Conservation (phyloP, 805 yeast species). For the Nakazawaea wickerhamii region DNA sequence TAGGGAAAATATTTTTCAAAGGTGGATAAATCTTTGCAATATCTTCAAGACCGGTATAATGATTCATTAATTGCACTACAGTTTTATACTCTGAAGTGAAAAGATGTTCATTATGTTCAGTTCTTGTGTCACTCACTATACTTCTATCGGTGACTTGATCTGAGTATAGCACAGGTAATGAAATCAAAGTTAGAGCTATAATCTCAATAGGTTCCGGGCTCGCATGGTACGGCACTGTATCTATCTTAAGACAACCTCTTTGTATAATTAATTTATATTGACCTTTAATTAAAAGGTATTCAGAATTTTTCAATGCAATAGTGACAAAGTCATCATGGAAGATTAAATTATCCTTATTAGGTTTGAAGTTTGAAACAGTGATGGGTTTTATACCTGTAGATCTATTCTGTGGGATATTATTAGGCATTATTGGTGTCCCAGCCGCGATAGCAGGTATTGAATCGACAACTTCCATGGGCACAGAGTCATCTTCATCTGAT, state of each 20-base stretch:
- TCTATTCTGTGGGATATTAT: no score
- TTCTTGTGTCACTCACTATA: conserved; percentile 23
- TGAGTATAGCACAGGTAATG: conserved; percentile 40
- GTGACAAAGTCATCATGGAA: conserved; percentile 26
- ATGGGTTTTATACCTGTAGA: conserved; percentile 12
- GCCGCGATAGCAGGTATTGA: not conserved
- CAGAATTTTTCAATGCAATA: conserved; percentile 38
- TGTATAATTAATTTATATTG: conserved; percentile 37
- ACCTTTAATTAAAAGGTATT: conserved; percentile 42
- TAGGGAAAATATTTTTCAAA: conserved; percentile 36
- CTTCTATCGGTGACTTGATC: conserved; percentile 32
- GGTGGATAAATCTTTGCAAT: conserved; percentile 39
- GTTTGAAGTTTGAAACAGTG: conserved; percentile 31
- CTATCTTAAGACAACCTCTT: conserved; percentile 42
- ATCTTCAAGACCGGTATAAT: conserved; percentile 38
- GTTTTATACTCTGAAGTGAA: conserved; percentile 37
- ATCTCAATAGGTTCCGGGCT: conserved; percentile 25
- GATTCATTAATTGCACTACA: conserved; percentile 32
- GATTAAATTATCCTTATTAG: conserved; percentile 33
- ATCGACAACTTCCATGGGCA: not conserved
- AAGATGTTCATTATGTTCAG: conserved; percentile 30
- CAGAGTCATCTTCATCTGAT: not conserved
- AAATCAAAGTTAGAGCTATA: conserved; percentile 27
- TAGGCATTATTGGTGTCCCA: not conserved
- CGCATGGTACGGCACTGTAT: conserved; percentile 32